phyloP scores from a whole-genome alignment of 2,329 filamentous ascomycete genomes.

The Zarea fungicola region DNA sequence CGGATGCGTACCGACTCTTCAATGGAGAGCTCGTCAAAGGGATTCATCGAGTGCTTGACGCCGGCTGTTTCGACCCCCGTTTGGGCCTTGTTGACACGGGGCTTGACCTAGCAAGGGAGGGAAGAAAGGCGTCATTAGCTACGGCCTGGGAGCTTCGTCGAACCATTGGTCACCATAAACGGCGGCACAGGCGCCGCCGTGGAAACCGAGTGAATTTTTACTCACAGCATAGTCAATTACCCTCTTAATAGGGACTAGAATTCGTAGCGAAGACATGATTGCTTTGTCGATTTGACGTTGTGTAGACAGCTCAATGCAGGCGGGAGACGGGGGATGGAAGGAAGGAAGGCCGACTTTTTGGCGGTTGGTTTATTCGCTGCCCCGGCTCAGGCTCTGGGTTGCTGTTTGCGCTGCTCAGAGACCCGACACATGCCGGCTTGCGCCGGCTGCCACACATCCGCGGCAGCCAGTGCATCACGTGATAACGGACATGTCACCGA shows the following conservation, averaged over 20 bases:
- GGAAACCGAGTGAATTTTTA: slow-evolving; percentile 11
- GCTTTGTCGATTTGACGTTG: background rate
- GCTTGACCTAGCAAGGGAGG: slow-evolving; percentile 50
- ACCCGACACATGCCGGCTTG: slow-evolving; percentile 34
- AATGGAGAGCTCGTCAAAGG: slow-evolving; percentile 96
- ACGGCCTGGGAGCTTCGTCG: background rate
- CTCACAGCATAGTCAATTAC: slow-evolving; percentile 82
- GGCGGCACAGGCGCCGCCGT: no score
- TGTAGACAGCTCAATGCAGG: slow-evolving; percentile 20
- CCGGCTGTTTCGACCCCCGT: slow-evolving; percentile 88
- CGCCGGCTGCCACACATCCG: slow-evolving; percentile 34
- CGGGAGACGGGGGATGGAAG: slow-evolving; percentile 11
- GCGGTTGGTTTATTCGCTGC: background rate
- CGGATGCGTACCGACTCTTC: slow-evolving; percentile 94
- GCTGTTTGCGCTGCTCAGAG: background rate
- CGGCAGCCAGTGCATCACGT: slow-evolving; percentile 32
- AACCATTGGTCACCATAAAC: no score
- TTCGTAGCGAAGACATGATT: slow-evolving; percentile 60
- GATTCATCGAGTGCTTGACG: slow-evolving; percentile 98
- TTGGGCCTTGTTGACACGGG: slow-evolving; percentile 63
- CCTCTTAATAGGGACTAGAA: slow-evolving; percentile 76
- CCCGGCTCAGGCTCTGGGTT: background rate
- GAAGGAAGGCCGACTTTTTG: slow-evolving; percentile 9
- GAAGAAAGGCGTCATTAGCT: background rate
- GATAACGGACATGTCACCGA: slow-evolving; percentile 18